Evolutionary conservation across 345 rosid genomes (phyloP), one percentile per base, ranked within the genome.

Genomic region (Gossypium mustelinum): DNA sequence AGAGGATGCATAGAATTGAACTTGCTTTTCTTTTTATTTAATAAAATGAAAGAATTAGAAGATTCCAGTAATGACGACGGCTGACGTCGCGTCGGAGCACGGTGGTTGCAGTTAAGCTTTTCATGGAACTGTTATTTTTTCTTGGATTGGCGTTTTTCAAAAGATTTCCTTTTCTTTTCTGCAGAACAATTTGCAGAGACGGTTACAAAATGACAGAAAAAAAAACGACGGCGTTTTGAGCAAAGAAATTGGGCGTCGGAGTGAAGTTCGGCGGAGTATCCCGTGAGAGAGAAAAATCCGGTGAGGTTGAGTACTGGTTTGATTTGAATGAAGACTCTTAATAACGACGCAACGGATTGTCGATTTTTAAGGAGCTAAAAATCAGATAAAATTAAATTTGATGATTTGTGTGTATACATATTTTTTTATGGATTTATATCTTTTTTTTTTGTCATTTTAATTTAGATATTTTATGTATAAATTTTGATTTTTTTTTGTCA

Each of bases 1-100:
- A 65, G 66, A 4, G 65, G 65, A 75, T 52, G 77, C 77, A 75
- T 75, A 75, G 4, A 29, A n/a, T 9, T 57, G 34, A 55, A n/a
- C 55, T 14, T 29, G 22, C 18, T 52, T 34, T 34, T 34, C 18
- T n/a, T 24, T 8, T 27, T 16, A 11, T 25, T 54, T 17, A 72
- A 55, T 43, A 22, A 44, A 22, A 41, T 18, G 54, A 72, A 56
- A 34, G 18, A 63, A 18, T 11, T n/a, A 7, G 59, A 48, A 74
- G 76, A 62, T 29, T 34, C 51, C 54, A 20, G 48, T 27, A 34
- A n/a, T 24, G 50, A 50, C n/a, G 39, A 74, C 22, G 54, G 20
- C 22, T 20, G 60, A 20, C 51, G 70, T 29, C 48, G 11, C 22
- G 60, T 20, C 60, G 51, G 51, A 61, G 76, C 68, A 39, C 58